Evolutionary conservation across 768 basidiomycete genomes (phyloP).

Genomic region (Suillus variegatus): DNA sequence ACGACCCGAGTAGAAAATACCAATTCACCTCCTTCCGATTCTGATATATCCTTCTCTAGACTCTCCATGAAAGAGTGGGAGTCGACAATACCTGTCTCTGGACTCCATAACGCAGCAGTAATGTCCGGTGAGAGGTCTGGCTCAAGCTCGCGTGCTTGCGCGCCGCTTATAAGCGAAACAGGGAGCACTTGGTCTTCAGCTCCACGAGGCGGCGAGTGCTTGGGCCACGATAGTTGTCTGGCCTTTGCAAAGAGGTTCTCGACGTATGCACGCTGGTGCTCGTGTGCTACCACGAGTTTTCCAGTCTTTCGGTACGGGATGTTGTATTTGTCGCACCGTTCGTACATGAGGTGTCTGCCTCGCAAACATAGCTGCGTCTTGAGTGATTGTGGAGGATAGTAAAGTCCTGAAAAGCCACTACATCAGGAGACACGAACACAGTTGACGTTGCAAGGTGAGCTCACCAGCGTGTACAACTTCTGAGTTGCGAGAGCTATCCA

Average conservation of each 20-base stretch:
- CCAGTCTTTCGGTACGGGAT: slow-evolving; percentile 76
- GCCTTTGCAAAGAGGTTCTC: slow-evolving; percentile 67
- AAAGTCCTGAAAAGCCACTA: slow-evolving; percentile 54
- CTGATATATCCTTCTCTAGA: slow-evolving; percentile 78
- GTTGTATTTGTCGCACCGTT: slow-evolving; percentile 60
- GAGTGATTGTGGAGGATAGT: slow-evolving; percentile 80
- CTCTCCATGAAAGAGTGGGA: slow-evolving; percentile 83
- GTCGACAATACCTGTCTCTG: slow-evolving; percentile 89
- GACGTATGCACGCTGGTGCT: slow-evolving; percentile 69
- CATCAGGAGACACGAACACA: not conserved
- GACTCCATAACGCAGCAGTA: slow-evolving; percentile 73
- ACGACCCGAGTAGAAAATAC: slow-evolving; percentile 83
- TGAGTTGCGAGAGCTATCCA: slow-evolving; percentile 81
- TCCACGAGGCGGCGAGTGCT: slow-evolving; percentile 33
- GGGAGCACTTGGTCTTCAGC: slow-evolving; percentile 48
- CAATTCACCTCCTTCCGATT: slow-evolving; percentile 67
- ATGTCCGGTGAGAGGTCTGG: slow-evolving; percentile 80
- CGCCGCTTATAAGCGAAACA: slow-evolving; percentile 65
- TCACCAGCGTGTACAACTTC: slow-evolving; percentile 92
- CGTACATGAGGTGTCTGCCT: slow-evolving; percentile 83
- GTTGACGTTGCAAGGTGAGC: slow-evolving; percentile 1
- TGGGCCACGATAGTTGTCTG: slow-evolving; percentile 51
- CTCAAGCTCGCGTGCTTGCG: slow-evolving; percentile 72
- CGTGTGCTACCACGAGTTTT: slow-evolving; percentile 86
- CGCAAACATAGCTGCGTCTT: slow-evolving; percentile 87